Evolutionary conservation across 139 green algal species (phyloP).

Genomic region (Astrephomene gubernaculifera): DNA sequence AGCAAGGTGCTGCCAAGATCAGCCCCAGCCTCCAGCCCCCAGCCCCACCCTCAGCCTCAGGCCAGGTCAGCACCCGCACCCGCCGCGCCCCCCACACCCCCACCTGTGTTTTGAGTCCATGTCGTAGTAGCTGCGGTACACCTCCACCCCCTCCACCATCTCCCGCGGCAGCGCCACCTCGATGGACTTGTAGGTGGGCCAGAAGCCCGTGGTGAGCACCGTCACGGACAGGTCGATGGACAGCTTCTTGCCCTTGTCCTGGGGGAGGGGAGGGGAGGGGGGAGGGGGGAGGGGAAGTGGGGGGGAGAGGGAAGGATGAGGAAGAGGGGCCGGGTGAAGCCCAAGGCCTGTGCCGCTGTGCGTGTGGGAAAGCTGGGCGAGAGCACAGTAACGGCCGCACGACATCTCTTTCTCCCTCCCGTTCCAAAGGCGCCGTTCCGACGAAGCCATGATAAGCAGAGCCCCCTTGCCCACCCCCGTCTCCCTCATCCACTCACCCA

Average conservation of each 20-base stretch:
- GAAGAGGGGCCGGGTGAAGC: not conserved
- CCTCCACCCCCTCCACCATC: constrained; percentile 81
- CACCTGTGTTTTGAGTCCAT: constrained; percentile 41
- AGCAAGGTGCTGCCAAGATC: no score
- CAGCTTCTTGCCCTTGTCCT: constrained; percentile 55
- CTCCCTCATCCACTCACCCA: no score
- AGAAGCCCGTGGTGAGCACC: constrained; percentile 90
- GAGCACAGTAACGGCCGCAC: no score
- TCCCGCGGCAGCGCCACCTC: constrained; percentile 93
- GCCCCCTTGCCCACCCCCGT: no score
- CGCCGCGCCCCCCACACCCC: not conserved
- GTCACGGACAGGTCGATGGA: constrained; percentile 91
- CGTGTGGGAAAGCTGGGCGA: no score
- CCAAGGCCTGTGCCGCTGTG: not conserved
- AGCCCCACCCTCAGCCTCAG: not conserved
- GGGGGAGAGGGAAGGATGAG: not conserved
- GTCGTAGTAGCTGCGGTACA: constrained; percentile 83
- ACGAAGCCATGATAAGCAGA: no score
- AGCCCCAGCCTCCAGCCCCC: not conserved
- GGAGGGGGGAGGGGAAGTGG: not conserved
- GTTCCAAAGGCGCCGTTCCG: no score
- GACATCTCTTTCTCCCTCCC: no score
- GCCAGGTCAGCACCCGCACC: not conserved
- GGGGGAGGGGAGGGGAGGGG: not conserved
- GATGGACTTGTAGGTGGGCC: constrained; percentile 83